These are phyloP conservation scores for Suillus plorans DNA, from an alignment of 768 basidiomycete species.

Conservation along the genomic window DNA sequence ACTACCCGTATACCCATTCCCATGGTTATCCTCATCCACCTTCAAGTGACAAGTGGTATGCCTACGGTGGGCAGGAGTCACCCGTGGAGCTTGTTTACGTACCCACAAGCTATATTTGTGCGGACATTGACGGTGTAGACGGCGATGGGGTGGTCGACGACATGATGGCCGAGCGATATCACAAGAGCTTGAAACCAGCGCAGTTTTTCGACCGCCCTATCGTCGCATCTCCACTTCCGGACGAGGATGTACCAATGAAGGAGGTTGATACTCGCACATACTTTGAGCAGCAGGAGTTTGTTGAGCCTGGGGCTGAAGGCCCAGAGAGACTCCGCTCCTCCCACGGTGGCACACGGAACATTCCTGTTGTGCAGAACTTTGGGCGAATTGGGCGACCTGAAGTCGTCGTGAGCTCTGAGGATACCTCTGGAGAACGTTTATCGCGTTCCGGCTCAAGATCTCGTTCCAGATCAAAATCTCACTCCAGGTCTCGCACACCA, in stretches of 20 bases:
- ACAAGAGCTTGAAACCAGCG: slow-evolving; percentile 11
- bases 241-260: slow-evolving; percentile 2
- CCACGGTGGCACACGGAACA: slow-evolving; percentile 18
- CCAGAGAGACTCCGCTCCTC: slow-evolving; percentile 13
- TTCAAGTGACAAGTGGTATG: slow-evolving; percentile 12
- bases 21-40: slow-evolving; percentile 14
- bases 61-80: slow-evolving; percentile 37
- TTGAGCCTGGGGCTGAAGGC: slow-evolving; percentile 19
- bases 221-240: slow-evolving; percentile 9
- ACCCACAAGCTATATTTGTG: slow-evolving; percentile 42
- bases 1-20: slow-evolving; percentile 12
- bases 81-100: slow-evolving; percentile 75
- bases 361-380: slow-evolving; percentile 10
- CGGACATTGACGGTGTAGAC: slow-evolving; percentile 15
- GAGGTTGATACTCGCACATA: slow-evolving; percentile 10
- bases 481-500: slow-evolving; percentile 46
- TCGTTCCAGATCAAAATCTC: slow-evolving; percentile 32
- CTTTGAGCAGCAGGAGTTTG: slow-evolving; percentile 18
- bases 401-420: slow-evolving; percentile 37
- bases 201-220: slow-evolving; percentile 17
- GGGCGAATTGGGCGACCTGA: slow-evolving; percentile 24
- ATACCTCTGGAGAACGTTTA: slow-evolving; percentile 28
- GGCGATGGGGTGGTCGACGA: slow-evolving; percentile 21
- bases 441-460: slow-evolving; percentile 33
- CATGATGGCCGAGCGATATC: slow-evolving; percentile 19